Conservation (phyloP, 2,329 filamentous ascomycete genomes). For the Aspergillus brunneoviolaceus region DNA sequence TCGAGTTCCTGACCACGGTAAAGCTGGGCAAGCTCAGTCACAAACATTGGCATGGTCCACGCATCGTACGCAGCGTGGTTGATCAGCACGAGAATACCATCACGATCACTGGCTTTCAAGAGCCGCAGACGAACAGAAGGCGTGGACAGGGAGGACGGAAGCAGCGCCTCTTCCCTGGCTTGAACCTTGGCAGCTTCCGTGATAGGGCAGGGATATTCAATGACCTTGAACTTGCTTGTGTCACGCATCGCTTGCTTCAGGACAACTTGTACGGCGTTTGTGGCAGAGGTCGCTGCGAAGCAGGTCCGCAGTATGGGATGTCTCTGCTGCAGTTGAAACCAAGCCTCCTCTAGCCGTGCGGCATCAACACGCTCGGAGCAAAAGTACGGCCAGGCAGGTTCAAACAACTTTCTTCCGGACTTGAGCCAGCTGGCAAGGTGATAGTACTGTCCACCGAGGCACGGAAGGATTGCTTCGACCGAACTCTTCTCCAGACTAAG, state of each 20-base stretch:
- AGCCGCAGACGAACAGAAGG: conserved; percentile 34
- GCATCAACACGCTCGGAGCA: conserved; percentile 26
- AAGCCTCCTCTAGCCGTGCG: conserved; percentile 27
- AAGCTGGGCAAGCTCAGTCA: conserved; percentile 30
- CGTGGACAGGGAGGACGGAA: conserved; percentile 31
- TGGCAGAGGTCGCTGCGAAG: conserved; percentile 29
- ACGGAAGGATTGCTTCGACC: conserved; percentile 31
- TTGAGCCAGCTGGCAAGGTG: conserved; percentile 36
- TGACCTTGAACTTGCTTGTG: conserved; percentile 23
- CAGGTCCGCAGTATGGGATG: conserved; percentile 36
- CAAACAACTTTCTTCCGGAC: conserved; percentile 31
- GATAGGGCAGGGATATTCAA: conserved; percentile 15
- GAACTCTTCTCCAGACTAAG: conserved; percentile 18
- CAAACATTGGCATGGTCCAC: conserved; percentile 35
- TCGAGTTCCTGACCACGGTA: conserved; percentile 21
- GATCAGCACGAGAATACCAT: conserved; percentile 32
- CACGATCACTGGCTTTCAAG: conserved; percentile 26
- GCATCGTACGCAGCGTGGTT: conserved; percentile 41
- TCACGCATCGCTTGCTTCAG: conserved; percentile 23
- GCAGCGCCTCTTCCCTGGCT: conserved; percentile 23
- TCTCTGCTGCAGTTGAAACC: conserved; percentile 30
- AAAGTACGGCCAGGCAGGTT: conserved; percentile 32
- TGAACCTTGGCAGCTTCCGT: conserved; percentile 18
- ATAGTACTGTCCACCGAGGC: conserved; percentile 34
- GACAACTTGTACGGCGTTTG: conserved; percentile 31